These are phyloP conservation scores for Barnettozyma vustinii DNA, from an alignment of 805 yeast genomes.

Conservation along the genomic window DNA sequence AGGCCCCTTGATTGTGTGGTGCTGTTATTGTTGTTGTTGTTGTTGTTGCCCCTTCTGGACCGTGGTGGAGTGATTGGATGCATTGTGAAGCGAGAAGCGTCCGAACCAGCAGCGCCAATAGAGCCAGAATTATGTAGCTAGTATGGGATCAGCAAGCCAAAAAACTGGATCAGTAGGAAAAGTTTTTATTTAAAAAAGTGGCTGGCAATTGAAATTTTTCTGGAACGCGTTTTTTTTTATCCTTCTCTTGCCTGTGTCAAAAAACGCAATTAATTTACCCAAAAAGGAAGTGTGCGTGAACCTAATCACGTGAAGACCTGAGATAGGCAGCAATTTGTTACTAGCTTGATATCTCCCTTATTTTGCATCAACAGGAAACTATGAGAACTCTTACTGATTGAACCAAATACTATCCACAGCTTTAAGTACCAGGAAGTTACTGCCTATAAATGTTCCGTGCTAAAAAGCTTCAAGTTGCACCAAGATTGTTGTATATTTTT, in stretches of 20 bases:
- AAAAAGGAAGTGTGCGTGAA: not conserved
- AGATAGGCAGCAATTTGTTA: no score
- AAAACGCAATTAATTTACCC: not conserved
- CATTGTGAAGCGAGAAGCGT: conserved; percentile 8
- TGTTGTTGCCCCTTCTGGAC: conserved; percentile 3
- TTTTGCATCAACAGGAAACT: no score
- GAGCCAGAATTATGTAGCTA: not conserved
- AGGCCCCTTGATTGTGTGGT: conserved; percentile 11
- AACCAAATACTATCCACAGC: no score
- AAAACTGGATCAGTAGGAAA: not conserved
- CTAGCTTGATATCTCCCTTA: no score
- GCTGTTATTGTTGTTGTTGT: not conserved
- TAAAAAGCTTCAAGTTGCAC: no score
- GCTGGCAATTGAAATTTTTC: not conserved
- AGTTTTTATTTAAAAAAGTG: not conserved
- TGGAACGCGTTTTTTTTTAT: not conserved
- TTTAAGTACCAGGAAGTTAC: no score
- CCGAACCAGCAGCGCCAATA: conserved; percentile 1
- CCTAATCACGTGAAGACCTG: not conserved
- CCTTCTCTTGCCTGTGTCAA: not conserved
- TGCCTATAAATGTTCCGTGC: no score
- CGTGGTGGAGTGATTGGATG: conserved; percentile 24
- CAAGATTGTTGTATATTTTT: no score
- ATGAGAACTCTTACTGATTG: no score
- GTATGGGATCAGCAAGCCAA: not conserved